Evolutionary conservation across 2,329 filamentous ascomycete genomes (phyloP).

Genomic region (Myriosclerotinia duriaeana): DNA sequence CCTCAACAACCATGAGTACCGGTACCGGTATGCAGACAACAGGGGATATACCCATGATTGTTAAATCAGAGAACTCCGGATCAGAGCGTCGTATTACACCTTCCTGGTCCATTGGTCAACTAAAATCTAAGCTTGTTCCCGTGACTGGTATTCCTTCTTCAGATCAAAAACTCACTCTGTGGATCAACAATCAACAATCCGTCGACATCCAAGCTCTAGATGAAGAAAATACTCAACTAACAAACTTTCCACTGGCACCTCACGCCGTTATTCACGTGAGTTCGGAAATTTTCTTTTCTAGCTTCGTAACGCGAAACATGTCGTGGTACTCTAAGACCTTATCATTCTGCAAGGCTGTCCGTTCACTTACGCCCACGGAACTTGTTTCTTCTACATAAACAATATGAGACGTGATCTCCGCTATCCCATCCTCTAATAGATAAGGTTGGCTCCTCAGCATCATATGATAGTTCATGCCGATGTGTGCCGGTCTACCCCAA

Average conservation of each 20-base stretch:
- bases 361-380: conserved; percentile 6
- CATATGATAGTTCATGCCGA: conserved; percentile 18
- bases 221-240: conserved; percentile 68
- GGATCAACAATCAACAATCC: conserved; percentile 58
- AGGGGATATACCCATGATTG: conserved; percentile 70
- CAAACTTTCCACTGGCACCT: conserved; percentile 64
- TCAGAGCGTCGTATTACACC: conserved; percentile 91
- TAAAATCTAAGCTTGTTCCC: conserved; percentile 86
- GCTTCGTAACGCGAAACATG: conserved; percentile 25
- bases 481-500: conserved; percentile 19
- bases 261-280: conserved; percentile 81
- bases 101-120: conserved; percentile 80
- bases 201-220: conserved; percentile 67
- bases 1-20: conserved; percentile 14
- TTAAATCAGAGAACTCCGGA: conserved; percentile 72
- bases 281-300: conserved; percentile 37
- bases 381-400: background rate
- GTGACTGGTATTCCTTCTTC: conserved; percentile 87
- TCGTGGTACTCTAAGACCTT: conserved; percentile 25
- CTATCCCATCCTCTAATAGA: conserved; percentile 11
- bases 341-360: conserved; percentile 22
- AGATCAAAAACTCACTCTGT: conserved; percentile 73
- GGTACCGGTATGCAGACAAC: conserved; percentile 15
- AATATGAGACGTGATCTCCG: conserved; percentile 17
- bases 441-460: conserved; percentile 1